Evolutionary conservation across 2,329 filamentous ascomycete genomes (phyloP), one percentile per base, ranked within the genome.

Genomic region (Neonectria magnoliae): DNA sequence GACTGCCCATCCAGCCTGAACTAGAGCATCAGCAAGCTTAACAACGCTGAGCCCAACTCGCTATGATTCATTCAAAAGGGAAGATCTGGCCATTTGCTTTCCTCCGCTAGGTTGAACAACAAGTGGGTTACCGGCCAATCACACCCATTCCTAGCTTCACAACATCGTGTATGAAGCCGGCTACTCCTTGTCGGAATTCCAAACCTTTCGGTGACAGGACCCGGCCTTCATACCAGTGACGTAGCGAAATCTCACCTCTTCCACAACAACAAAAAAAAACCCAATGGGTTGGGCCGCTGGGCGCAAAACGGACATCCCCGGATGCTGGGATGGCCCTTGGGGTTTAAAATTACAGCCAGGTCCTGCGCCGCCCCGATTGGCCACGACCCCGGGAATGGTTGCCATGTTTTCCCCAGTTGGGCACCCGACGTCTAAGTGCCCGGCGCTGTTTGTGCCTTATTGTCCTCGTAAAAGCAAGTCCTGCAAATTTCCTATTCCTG

Each of bases 341-440:
- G 18, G 8, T 41, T 27, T 64, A 64, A 64, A 44, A 64, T 64
- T 64, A 9, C 56, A 22, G 25, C 44, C 51, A 29, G 31, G 56
- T 42, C 55, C 56, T 20, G 27, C 22, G 56, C 11, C 5, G 22
- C 29, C 36, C 13, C 44, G 48, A 64, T 52, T 64, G 61, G 61
- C 44, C 36, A 10, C 22, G 4, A 13, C 50, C 61, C 61, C 51
- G 55, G 61, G 33, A 13, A 47, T 60, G 48, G 44, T 56, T 52
- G 51, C 44, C 16, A 77, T 66, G 27, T 73, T 71, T 36, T 14
- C 75, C 68, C 56, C 72, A 73, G 27, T 63, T 64, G 62, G 62
- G 57, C 47, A 20, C 38, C 38, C 38, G 38, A 61, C 22, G 44
- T 59, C 59, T 60, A 54, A 57, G 61, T 64, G 36, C 38, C 38